Conservation (phyloP, 2,329 filamentous ascomycete genomes). For the Anthostomella pinea region DNA sequence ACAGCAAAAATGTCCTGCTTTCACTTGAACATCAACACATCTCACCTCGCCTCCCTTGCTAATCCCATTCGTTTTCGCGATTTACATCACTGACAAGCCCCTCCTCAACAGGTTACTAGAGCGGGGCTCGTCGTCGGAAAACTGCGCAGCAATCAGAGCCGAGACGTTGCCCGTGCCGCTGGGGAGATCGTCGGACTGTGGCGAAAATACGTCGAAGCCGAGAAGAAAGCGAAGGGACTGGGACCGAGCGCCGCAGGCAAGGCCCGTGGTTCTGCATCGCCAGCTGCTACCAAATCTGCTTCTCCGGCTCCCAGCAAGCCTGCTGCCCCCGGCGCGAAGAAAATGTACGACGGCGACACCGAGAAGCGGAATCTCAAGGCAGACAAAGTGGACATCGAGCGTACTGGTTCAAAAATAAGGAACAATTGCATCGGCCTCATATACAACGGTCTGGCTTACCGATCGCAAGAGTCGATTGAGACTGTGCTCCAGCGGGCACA, state of each 20-base stretch:
- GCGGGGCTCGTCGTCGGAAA: constrained; percentile 89
- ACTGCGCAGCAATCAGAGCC: constrained; percentile 71
- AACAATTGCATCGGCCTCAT: constrained; percentile 87
- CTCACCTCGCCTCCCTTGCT: too few relatives aligned
- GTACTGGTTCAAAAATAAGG: constrained; percentile 70
- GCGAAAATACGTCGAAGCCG: constrained; percentile 72
- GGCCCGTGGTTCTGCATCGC: constrained; percentile 52
- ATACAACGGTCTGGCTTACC: constrained; percentile 81
- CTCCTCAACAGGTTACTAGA: constrained; percentile 76
- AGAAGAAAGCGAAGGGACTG: constrained; percentile 49
- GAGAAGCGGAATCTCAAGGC: constrained; percentile 78
- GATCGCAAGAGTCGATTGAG: constrained; percentile 68
- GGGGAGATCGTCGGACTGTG: constrained; percentile 83
- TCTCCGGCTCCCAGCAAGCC: constrained; percentile 45
- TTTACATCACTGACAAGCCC: too few relatives aligned
- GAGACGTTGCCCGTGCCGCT: constrained; percentile 74
- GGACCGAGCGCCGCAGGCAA: constrained; percentile 27
- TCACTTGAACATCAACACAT: too few relatives aligned
- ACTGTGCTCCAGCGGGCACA: constrained; percentile 71
- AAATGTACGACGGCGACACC: constrained; percentile 59
- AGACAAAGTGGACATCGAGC: constrained; percentile 76
- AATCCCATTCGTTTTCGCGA: too few relatives aligned
- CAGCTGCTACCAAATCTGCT: constrained; percentile 39
- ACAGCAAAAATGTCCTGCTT: too few relatives aligned
- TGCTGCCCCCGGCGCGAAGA: constrained; percentile 48